Evolutionary conservation across 176 grass and related monocot species (phyloP), one percentile per base, ranked within the genome.

Genomic region (Musa troglodytarum): DNA sequence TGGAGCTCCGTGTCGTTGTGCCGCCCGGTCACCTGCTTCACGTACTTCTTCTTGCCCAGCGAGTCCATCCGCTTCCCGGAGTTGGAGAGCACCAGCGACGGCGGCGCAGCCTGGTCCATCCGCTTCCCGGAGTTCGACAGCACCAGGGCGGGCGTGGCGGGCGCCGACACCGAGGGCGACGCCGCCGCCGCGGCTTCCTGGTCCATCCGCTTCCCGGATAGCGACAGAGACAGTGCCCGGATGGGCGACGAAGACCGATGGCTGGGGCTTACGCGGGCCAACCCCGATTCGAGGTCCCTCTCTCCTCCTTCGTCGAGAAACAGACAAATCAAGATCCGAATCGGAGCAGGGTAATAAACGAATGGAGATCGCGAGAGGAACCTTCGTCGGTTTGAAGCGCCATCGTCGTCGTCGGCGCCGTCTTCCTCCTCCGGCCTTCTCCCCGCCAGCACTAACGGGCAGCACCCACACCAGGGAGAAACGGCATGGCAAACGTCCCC

Each of bases 1-100:
- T 97, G 93, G 81, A 97, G 93, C 79, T 92, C 93, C 20, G 93
- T 93, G 67, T 97, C 87, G 90, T 97, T 97, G 77, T 88, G 83
- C 51, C 90, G 80, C 20, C 93, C 93, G 5, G 93, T 97, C 22
- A 97, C 93, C 82, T 93, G 90, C 81, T 97, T 97, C 63, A 97
- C 90, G 68, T 90, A 97, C 85, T 93, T 97, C 86, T 97, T 97
- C 80, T 84, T 81, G 54, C 80, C 89, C 1, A 81, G 84, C 84
- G 89, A 89, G 81, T 92, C 92, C 85, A 96, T 92, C 64, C 87
- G 80, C 81, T 96, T 96, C 0, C 87, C 89, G 11, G 92, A 96
- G 85, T 96, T 83, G 17, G 92, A 96, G 68, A 96, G 81, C 62
- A 96, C 83, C 2, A 95, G 21, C 1, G 65, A 68, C 65, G 22